Conservation (phyloP, 2,329 filamentous ascomycete genomes). For the Xylariaceae sp. region DNA sequence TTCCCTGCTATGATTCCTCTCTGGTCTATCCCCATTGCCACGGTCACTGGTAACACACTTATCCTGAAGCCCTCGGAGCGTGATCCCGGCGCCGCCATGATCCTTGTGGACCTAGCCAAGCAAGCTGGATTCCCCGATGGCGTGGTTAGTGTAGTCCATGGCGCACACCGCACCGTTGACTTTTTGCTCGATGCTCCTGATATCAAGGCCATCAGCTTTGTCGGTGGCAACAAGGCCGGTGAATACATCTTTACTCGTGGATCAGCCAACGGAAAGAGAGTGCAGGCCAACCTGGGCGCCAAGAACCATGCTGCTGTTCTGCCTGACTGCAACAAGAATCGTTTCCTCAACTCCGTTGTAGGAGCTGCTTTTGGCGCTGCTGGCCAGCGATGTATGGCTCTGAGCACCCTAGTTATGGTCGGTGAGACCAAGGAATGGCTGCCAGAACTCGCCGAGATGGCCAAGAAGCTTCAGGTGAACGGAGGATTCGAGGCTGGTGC, state of each 20-base stretch:
- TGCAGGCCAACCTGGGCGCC: constrained; percentile 81
- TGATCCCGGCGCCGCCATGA: constrained; percentile 81
- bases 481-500: constrained; percentile 78
- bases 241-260: constrained; percentile 80
- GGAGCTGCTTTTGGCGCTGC: constrained; percentile 83
- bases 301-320: constrained; percentile 86
- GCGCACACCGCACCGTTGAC: constrained; percentile 74
- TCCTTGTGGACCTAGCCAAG: constrained; percentile 72
- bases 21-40: constrained; percentile 85
- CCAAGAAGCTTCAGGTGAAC: constrained; percentile 68
- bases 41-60: constrained; percentile 77
- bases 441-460: constrained; percentile 69
- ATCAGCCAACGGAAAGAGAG: constrained; percentile 81
- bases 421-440: constrained; percentile 84
- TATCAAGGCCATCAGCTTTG: constrained; percentile 84
- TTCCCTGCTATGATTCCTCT: constrained; percentile 90
- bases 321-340: constrained; percentile 87
- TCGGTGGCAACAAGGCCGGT: constrained; percentile 82
- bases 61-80: constrained; percentile 85
- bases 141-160: constrained; percentile 80
- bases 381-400: constrained; percentile 82
- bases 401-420: constrained; percentile 78
- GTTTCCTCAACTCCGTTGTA: constrained; percentile 78
- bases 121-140: constrained; percentile 79
- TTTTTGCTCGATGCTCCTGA: constrained; percentile 81